Base-by-base conservation (phyloP, 2,329 filamentous ascomycete genomes). In the Endothia cerciana region DNA sequence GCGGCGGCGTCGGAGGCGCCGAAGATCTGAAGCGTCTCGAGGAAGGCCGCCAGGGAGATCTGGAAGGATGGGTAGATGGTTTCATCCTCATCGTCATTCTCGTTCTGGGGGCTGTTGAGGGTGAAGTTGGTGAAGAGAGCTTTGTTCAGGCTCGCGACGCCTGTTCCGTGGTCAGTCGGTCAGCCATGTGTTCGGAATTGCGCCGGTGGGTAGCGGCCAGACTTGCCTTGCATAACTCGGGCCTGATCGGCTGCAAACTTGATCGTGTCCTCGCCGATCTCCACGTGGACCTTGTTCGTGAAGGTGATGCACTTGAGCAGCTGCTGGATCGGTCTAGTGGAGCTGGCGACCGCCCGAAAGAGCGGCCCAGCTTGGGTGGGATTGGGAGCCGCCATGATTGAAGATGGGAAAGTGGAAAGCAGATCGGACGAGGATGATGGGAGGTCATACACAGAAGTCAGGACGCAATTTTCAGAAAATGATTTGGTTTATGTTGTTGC, bases 1-100 rank as follows among this genome's bases (percentile, higher is more conserved):
- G 81, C 82, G 6, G 86, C 81, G 17, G 88, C 83, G 70, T 92
- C 91, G 56, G 94, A 87, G n/a, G 94, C 88, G 60, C 93, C 93
- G 73, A 99, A 97, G 60, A 99, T 98, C 74, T 97, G 94, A 8
- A 99, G 84, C 0, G 94, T 97, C 79, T 98, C 95, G 62, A 99
- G 87, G 3, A 99, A 85, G 22, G 94, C 92, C 4, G 90, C 85
- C 10, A 99, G 86, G 1, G 93, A 95, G 70, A 98, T 90, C 74
- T 96, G 90, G 75, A 99, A 99, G 61, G 85, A 87, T 8, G 92
- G 89, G 38, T 87, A 83, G 4, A 81, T 76, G 0, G 75, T 65
- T 0, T 77, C 73, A 22, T 78, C 78, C 4, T 79, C 79, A 25
- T 81, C 78, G 17, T 78, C 75, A 13, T 74, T 78, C 19, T 78